Conservation (phyloP, 2,329 filamentous ascomycete species). For the Fusarium camptoceras region DNA sequence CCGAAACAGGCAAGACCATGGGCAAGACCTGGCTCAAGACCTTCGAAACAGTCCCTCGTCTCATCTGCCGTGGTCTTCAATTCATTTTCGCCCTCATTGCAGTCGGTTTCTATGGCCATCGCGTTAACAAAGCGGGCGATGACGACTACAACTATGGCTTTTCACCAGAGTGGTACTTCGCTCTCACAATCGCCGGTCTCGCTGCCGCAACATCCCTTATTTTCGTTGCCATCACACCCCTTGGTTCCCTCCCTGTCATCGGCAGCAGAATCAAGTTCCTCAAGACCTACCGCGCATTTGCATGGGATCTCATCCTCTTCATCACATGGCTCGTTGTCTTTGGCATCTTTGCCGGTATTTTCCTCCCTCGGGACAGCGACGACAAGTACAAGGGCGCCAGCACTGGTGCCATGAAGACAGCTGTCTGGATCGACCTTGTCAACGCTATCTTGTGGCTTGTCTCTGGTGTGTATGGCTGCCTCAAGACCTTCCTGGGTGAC, state of each 20-base stretch:
- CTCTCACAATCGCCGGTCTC: conserved; percentile 67
- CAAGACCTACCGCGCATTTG: conserved; percentile 59
- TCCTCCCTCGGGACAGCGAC: conserved; percentile 69
- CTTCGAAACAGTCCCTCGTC: conserved; percentile 61
- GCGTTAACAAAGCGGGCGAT: conserved; percentile 58
- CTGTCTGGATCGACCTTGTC: conserved; percentile 77
- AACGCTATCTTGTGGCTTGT: conserved; percentile 75
- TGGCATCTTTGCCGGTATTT: conserved; percentile 78
- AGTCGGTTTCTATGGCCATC: conserved; percentile 74
- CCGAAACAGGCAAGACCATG: conserved; percentile 55
- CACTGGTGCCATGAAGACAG: conserved; percentile 71
- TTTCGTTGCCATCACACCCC: conserved; percentile 55
- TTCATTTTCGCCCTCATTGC: conserved; percentile 77
- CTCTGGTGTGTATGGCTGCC: conserved; percentile 56
- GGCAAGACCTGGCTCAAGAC: conserved; percentile 60
- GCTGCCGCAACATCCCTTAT: conserved; percentile 64
- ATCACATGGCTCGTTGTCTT: conserved; percentile 74
- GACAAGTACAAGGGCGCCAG: conserved; percentile 59
- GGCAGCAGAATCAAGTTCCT: conserved; percentile 50
- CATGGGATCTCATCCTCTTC: conserved; percentile 59
- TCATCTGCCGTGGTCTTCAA: conserved; percentile 72
- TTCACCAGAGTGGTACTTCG: conserved; percentile 72
- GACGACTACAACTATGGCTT: conserved; percentile 54
- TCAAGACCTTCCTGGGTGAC: conserved; percentile 57
- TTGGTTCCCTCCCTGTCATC: conserved; percentile 50